Evolutionary conservation across 83 land plant genomes (phyloP).

Genomic region (Picea abies): DNA sequence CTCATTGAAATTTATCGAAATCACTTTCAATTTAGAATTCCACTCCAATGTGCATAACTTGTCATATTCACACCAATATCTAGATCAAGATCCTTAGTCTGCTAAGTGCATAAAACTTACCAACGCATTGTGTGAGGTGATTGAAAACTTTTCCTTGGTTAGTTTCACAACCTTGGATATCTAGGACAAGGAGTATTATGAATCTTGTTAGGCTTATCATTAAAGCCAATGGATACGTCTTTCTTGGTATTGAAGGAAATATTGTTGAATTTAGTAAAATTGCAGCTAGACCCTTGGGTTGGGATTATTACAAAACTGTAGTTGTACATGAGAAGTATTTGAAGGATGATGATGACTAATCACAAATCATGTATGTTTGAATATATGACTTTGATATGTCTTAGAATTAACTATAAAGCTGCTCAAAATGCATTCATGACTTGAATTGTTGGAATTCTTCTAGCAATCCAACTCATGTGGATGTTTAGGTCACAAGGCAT

Average conservation of each 20-base stretch:
- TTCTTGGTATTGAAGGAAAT: slow-evolving; percentile 79
- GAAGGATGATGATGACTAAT: slow-evolving; percentile 55
- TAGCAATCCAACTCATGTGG: too few species aligned
- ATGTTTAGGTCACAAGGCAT: too few species aligned
- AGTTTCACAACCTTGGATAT: slow-evolving; percentile 86
- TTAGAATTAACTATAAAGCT: too few species aligned
- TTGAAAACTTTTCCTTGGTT: slow-evolving; percentile 34
- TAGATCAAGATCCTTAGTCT: slow-evolving; percentile 85
- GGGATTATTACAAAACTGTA: slow-evolving; percentile 94
- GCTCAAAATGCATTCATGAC: too few species aligned
- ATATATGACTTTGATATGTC: not conserved
- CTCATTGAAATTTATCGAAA: too few species aligned
- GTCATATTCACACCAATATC: slow-evolving; percentile 69
- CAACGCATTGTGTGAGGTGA: not conserved
- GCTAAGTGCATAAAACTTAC: slow-evolving; percentile 93
- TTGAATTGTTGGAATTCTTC: too few species aligned
- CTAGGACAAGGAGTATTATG: slow-evolving; percentile 79
- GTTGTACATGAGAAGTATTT: slow-evolving; percentile 95
- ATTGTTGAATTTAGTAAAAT: slow-evolving; percentile 86
- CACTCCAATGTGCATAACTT: too few species aligned
- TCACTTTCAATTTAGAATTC: too few species aligned
- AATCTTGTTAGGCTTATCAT: slow-evolving; percentile 86
- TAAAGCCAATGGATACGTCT: slow-evolving; percentile 92
- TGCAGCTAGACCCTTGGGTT: slow-evolving; percentile 75
- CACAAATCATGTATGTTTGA: not conserved